Evolutionary conservation across 129 eudicot species (phyloP), one percentile per base, ranked within the genome.

Genomic region (Mikania micrantha): DNA sequence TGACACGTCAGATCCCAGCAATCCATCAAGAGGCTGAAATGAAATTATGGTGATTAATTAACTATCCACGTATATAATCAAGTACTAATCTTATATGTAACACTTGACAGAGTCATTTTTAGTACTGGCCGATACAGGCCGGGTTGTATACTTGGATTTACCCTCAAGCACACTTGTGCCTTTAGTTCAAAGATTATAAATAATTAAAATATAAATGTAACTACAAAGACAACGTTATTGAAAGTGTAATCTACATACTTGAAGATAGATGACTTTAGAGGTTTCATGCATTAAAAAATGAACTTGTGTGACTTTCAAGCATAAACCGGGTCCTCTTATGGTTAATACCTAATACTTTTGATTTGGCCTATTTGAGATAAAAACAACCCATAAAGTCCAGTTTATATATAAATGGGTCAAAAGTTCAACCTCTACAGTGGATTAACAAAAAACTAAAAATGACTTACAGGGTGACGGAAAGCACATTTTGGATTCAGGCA

Each of bases 381-480:
- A 20, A 53, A 53, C 35, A 24, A 47, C 38, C 44, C 12, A 1
- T 20, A 15, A 13, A 5, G 4, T 7, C 21, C 24, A 49, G 3
- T 34, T 50, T 53, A 53, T 11, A 15, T 5, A 47, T 44, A 53
- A 24, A 53, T 4, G 36, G 61, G 36, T 27, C 61, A 27, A 27
- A 12, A 12, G 12, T 54, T 19, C 36, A 54, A 27, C 36, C 4
- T 25, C 36, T 25, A 54, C 36, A 27, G 27, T 24, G 0, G 61
- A 25, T 59, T 4, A 77, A 8, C 27, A 64, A 72, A 65, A 35
- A 24, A 16, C n/a, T n/a, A 74, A 66, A 19, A 48, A 50, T 58
- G n/a, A 87, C 96, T 88, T 78, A 92, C 98, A 48, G 98, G 98
- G 71, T 92, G 98, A 53, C 98, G 90, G 44, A 92, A 92, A 19